phyloP scores from a whole-genome alignment of 371 early-diverging fungal species.

The Cokeromyces recurvatus region DNA sequence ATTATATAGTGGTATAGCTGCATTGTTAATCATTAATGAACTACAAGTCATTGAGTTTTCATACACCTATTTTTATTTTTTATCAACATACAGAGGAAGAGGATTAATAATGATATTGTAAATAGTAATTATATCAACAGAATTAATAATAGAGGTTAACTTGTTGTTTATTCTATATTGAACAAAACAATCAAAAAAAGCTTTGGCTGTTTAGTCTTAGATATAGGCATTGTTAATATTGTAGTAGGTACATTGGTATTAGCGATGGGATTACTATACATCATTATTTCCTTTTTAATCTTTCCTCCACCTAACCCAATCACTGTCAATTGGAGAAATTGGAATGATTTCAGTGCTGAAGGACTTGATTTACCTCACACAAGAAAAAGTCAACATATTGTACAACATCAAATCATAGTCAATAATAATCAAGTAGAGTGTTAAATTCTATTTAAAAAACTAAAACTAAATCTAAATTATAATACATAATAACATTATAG shows the following conservation, averaged over 20 bases:
- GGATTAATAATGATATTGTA: conserved; percentile 42
- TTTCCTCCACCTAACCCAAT: conserved; percentile 37
- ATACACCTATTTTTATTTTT: conserved; percentile 25
- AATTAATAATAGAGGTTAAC: not conserved
- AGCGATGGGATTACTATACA: conserved; percentile 27
- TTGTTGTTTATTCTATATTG: too few relatives aligned
- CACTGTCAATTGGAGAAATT: conserved; percentile 39
- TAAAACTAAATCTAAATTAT: too few relatives aligned
- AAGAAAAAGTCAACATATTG: too few relatives aligned
- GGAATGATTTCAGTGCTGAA: conserved; percentile 43
- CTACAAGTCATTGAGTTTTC: conserved; percentile 21
- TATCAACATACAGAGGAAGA: conserved; percentile 33
- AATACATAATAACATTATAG: conserved; percentile 30
- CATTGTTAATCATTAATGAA: conserved; percentile 31
- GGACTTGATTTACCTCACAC: conserved; percentile 35
- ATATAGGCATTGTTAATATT: conserved; percentile 26
- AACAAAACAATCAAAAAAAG: too few relatives aligned
- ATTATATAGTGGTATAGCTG: conserved; percentile 26
- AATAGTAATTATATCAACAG: conserved; percentile 1
- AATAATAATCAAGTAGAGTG: too few relatives aligned
- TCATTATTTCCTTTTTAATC: conserved; percentile 32
- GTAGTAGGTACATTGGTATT: conserved; percentile 33
- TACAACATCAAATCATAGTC: too few relatives aligned
- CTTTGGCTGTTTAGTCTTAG: conserved; percentile 38
- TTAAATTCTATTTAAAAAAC: too few relatives aligned